Evolutionary conservation across 2,329 filamentous ascomycete genomes (phyloP), one percentile per base, ranked within the genome.

Genomic region (Parascedosporium putredinis): DNA sequence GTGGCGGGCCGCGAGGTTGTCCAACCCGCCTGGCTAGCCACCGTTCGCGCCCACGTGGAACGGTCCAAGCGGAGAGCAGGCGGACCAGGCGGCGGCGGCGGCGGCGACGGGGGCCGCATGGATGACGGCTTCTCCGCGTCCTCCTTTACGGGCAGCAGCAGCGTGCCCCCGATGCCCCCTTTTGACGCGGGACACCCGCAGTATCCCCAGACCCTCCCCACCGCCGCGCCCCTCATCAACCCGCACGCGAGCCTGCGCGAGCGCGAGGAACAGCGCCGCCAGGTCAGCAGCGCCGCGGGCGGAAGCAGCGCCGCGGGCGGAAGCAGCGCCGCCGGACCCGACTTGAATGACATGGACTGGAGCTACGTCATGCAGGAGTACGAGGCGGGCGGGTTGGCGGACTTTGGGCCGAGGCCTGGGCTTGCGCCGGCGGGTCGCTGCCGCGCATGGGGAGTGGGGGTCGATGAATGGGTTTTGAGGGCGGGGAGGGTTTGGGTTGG

Each of bases 11-110:
- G 67, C 25, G 60, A 66, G 2, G 52, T 71, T 2, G 56, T 63
- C 14, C 64, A 66, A 10, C 76, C 76, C 2, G 62, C 60, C 42
- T 72, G 78, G 53, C 72, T 80, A 49, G 63, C 60, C 2, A 55
- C 69, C 40, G 64, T 80, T 55, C 64, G 69, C n/a, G 70, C 73
- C 48, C 66, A 69, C 14, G 63, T 65, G 5, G 67, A 69, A 51
- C 60, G 62, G 52, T 40, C 36, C 5, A 40, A 20, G 33, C 14
- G 18, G 14, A 36, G 60, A 63, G 36, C 59, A 54, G 29, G 62
- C 60, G 22, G 61, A 57, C 23, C 64, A 68, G 14, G 70, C 73
- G 47, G 66, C 68, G 14, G 63, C 65, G 5, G 67, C 68, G 51
- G 60, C 61, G 51, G 60, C 63, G 36, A 59, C 53, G 33, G 63